phyloP scores from a whole-genome alignment of 805 yeast genomes.

The Naumovozyma castellii region DNA sequence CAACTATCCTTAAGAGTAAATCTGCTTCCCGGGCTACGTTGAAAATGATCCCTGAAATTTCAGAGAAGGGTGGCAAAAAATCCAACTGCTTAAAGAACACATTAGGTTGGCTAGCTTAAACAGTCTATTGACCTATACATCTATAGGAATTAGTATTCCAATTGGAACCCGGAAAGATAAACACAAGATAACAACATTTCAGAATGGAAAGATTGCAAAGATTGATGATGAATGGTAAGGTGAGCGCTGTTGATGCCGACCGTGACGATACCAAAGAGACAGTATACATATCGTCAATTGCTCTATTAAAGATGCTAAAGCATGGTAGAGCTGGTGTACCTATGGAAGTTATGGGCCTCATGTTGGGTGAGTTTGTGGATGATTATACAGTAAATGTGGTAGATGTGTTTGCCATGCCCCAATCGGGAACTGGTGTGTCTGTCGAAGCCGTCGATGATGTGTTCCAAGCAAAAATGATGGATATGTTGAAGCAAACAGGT shows the following conservation, averaged over 20 bases:
- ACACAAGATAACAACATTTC: background rate
- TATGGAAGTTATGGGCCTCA: constrained; percentile 92
- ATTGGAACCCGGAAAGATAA: too few species aligned
- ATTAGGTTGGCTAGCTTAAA: too few species aligned
- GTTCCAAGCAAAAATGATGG: constrained; percentile 98
- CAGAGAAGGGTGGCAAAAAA: too few species aligned
- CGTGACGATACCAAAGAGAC: constrained; percentile 93
- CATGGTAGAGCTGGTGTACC: constrained; percentile 92
- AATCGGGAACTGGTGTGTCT: constrained; percentile 94
- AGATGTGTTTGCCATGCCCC: constrained; percentile 99
- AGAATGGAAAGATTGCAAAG: constrained; percentile 37
- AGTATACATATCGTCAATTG: constrained; percentile 90
- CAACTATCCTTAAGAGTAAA: too few species aligned
- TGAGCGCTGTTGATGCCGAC: constrained; percentile 56
- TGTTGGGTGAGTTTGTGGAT: constrained; percentile 97
- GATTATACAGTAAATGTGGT: constrained; percentile 94
- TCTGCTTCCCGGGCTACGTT: background rate
- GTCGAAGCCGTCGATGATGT: constrained; percentile 99
- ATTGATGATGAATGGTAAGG: constrained; percentile 30
- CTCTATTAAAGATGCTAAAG: constrained; percentile 89
- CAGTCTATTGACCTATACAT: too few species aligned
- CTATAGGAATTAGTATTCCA: too few species aligned
- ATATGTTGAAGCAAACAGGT: constrained; percentile 98
- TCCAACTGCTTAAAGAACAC: too few species aligned
- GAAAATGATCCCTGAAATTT: background rate